phyloP scores from a whole-genome alignment of 352 stramenopile genomes.

The Globisporangium apiculatum region DNA sequence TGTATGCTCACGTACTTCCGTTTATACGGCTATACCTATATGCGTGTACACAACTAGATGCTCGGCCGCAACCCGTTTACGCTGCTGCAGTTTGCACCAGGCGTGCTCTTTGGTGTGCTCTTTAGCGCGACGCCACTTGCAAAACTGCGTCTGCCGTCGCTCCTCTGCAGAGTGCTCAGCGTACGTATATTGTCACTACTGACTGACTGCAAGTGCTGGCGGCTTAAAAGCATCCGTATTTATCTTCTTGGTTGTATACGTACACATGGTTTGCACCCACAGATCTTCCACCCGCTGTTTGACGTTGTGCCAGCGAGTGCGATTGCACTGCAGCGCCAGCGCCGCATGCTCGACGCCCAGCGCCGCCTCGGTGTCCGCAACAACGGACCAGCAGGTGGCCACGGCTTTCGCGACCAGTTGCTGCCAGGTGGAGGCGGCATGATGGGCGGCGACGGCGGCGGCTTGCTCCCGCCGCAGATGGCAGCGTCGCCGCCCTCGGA shows the following conservation, averaged over 20 bases:
- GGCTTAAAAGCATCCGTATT: too few species aligned
- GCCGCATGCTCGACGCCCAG: conserved; percentile 62
- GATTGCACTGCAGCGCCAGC: conserved; percentile 61
- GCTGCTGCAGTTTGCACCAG: conserved; percentile 52
- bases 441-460: conserved; percentile 22
- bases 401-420: conserved; percentile 80
- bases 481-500: conserved; percentile 59
- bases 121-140: conserved; percentile 67
- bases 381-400: conserved; percentile 23
- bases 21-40: too few species aligned
- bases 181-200: conserved; percentile 16
- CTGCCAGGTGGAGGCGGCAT: conserved; percentile 41
- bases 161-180: conserved; percentile 54
- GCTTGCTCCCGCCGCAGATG: conserved; percentile 47
- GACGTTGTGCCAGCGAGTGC: conserved; percentile 67
- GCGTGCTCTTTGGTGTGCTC: conserved; percentile 49
- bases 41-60: conserved; percentile 25
- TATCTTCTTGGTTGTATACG: too few species aligned
- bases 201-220: too few species aligned
- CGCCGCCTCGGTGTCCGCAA: conserved; percentile 56
- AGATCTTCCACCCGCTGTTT: conserved; percentile 70
- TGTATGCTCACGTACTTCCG: too few species aligned
- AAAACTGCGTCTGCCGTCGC: conserved; percentile 64
- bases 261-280: background rate
- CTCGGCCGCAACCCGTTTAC: conserved; percentile 49